Conservation (phyloP, 352 stramenopile species). For the Phytophthora quininea region DNA sequence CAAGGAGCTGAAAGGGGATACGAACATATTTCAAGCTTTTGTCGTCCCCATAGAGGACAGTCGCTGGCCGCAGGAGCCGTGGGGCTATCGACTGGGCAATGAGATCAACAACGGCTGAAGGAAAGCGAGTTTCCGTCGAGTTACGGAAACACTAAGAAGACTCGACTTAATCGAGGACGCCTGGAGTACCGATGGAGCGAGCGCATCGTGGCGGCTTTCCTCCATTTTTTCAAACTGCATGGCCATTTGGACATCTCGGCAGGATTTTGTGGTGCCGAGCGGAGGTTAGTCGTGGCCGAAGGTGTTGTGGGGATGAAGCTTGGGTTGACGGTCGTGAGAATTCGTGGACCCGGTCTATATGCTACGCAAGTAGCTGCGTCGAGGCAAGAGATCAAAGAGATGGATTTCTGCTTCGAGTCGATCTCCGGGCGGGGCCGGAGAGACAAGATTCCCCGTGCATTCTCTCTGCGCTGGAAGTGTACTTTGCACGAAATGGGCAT, state of each 20-base stretch:
- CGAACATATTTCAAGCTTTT: conserved; percentile 32
- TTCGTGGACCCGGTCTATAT: conserved; percentile 34
- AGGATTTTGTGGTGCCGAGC: conserved; percentile 32
- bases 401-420: conserved; percentile 48
- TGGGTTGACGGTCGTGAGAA: conserved; percentile 38
- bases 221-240: conserved; percentile 26
- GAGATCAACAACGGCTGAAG: conserved; percentile 16
- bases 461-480: conserved; percentile 40
- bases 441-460: conserved; percentile 46
- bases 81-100: conserved; percentile 29
- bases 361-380: conserved; percentile 26
- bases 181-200: conserved; percentile 27
- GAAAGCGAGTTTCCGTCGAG: neutral
- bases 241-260: conserved; percentile 32
- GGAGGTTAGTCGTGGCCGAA: conserved; percentile 20
- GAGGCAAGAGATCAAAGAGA: conserved; percentile 28
- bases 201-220: conserved; percentile 33
- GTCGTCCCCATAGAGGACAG: conserved; percentile 22
- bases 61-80: conserved; percentile 27
- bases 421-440: conserved; percentile 48
- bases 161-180: conserved; percentile 32
- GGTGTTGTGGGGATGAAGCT: conserved; percentile 22
- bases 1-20: conserved; percentile 28
- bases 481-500: conserved; percentile 31
- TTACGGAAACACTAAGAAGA: conserved; percentile 6